phyloP scores from a whole-genome alignment of 2,329 filamentous ascomycete species.

The Ceratocystis papillata region DNA sequence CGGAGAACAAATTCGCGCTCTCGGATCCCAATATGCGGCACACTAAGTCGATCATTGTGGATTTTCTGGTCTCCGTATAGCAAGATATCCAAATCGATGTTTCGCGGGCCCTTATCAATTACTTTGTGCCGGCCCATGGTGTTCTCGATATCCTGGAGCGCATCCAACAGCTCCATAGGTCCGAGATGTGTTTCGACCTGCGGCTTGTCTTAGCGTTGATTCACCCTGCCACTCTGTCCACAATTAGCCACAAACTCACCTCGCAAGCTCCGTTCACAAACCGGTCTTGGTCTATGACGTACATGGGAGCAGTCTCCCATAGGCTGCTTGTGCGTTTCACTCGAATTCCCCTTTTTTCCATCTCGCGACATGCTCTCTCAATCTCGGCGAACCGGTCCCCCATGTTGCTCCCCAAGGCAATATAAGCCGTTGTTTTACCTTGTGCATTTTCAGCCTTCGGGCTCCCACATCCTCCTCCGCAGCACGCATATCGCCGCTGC shows the following conservation, averaged over 20 bases:
- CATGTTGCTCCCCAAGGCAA: slow-evolving; percentile 87
- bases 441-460: slow-evolving; percentile 27
- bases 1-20: slow-evolving; percentile 91
- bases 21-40: slow-evolving; percentile 75
- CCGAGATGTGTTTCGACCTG: slow-evolving; percentile 71
- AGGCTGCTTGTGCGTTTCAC: slow-evolving; percentile 74
- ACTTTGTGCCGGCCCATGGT: slow-evolving; percentile 68
- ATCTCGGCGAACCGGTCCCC: slow-evolving; percentile 78
- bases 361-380: slow-evolving; percentile 67
- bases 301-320: slow-evolving; percentile 96
- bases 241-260: slow-evolving; percentile 42
- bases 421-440: slow-evolving; percentile 49
- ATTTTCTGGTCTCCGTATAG: slow-evolving; percentile 62
- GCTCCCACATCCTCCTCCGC: slow-evolving; percentile 33
- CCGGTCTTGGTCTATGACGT: slow-evolving; percentile 73
- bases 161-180: slow-evolving; percentile 65
- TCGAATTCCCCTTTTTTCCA: slow-evolving; percentile 61
- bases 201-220: neutral
- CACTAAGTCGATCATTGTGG: slow-evolving; percentile 59
- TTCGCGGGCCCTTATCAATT: slow-evolving; percentile 86
- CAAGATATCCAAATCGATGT: slow-evolving; percentile 88
- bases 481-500: slow-evolving; percentile 12
- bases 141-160: slow-evolving; percentile 74
- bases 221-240: neutral
- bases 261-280: slow-evolving; percentile 92